phyloP scores from a whole-genome alignment of 2,329 filamentous ascomycete species.

The Hypoxylon sp. region DNA sequence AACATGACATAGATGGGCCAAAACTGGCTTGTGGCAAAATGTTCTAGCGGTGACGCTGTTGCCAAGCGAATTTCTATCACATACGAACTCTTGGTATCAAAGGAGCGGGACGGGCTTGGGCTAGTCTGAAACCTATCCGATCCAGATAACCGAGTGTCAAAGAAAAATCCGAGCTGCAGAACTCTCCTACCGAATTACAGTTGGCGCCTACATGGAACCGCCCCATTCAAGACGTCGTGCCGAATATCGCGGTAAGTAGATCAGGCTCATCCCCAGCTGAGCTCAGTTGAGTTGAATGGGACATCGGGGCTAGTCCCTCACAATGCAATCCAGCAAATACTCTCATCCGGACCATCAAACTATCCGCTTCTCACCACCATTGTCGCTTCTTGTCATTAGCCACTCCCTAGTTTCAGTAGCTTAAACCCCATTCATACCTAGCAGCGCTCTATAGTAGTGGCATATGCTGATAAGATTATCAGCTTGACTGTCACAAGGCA shows the following conservation, averaged over 20 bases:
- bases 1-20: conserved; percentile 16
- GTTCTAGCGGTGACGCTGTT: conserved; percentile 29
- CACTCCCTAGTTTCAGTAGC: background rate
- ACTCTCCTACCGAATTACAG: conserved; percentile 8
- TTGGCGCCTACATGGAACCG: conserved; percentile 4
- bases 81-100: conserved; percentile 6
- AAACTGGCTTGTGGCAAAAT: conserved; percentile 14
- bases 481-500: too few relatives aligned
- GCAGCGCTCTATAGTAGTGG: too few relatives aligned
- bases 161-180: too few relatives aligned
- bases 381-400: background rate
- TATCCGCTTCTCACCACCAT: background rate
- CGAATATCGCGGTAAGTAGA: conserved; percentile 2
- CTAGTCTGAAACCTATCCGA: conserved; percentile 11
- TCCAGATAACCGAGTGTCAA: background rate
- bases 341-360: too few relatives aligned
- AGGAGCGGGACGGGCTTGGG: conserved; percentile 13
- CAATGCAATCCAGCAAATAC: too few relatives aligned
- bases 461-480: conserved; percentile 10
- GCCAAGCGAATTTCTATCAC: conserved; percentile 14
- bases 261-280: conserved; percentile 1
- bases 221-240: conserved; percentile 7
- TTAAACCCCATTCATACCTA: conserved; percentile 11
- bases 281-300: conserved; percentile 9
- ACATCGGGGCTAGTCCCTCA: conserved; percentile 19